Conservation (phyloP, 352 stramenopile genomes). For the Phytophthora melonis region DNA sequence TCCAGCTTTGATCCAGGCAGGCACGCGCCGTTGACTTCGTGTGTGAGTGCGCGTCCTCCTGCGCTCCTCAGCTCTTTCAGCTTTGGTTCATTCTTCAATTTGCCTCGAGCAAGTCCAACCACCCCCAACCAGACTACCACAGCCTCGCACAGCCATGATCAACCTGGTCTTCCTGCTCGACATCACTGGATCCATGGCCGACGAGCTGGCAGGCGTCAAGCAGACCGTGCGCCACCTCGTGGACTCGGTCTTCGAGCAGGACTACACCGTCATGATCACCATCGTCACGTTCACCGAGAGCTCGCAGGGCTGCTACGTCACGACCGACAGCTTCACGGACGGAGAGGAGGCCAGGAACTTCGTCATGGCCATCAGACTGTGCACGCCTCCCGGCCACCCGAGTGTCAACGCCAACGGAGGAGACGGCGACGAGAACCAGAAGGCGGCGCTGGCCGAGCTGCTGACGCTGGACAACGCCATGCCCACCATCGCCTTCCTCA, state of each 20-base stretch:
- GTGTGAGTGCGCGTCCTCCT: slow-evolving; percentile 29
- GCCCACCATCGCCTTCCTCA: slow-evolving; percentile 73
- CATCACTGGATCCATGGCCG: slow-evolving; percentile 80
- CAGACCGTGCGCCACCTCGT: slow-evolving; percentile 63
- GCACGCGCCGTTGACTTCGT: neutral
- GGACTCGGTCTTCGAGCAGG: slow-evolving; percentile 57
- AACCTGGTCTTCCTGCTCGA: slow-evolving; percentile 80
- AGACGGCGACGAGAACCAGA: slow-evolving; percentile 77
- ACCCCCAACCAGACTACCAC: neutral
- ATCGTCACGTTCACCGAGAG: slow-evolving; percentile 80
- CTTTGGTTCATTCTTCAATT: slow-evolving; percentile 29
- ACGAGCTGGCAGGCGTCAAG: slow-evolving; percentile 65
- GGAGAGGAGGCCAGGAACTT: slow-evolving; percentile 52
- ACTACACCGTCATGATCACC: slow-evolving; percentile 68
- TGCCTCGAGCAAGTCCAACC: slow-evolving; percentile 5
- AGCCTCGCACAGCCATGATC: slow-evolving; percentile 45
- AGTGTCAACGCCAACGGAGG: slow-evolving; percentile 55
- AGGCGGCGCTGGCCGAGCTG: slow-evolving; percentile 65
- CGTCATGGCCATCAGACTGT: slow-evolving; percentile 53
- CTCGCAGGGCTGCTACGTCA: slow-evolving; percentile 63
- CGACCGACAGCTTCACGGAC: slow-evolving; percentile 70
- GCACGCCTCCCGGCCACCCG: slow-evolving; percentile 46
- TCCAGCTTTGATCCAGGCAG: neutral
- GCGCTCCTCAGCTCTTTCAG: neutral
- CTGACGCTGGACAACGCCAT: slow-evolving; percentile 56